Base-by-base conservation (phyloP, 345 rosid genomes). In the Acer yangbiense region DNA sequence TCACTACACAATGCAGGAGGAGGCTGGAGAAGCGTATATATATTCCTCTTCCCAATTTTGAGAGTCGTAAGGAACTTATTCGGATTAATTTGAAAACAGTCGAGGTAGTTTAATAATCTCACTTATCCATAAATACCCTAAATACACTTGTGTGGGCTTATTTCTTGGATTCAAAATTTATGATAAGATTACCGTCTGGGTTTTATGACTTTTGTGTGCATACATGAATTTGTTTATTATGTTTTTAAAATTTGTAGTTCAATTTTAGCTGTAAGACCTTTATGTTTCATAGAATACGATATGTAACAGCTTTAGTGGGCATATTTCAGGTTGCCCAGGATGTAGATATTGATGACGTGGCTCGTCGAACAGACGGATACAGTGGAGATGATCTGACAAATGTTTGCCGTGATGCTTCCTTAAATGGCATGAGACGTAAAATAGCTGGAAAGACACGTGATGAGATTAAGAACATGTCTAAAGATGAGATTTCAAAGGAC, bases 341-440 rank as follows among this genome's bases (percentile, higher is more conserved):
- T 80, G 99, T 97, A 21, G 76, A 97, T 78, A 90, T 93, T 4
- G 98, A 97, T 75, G 97, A 91, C 23, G 99, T 94, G 82, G 95
- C 99, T 72, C 88, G 89, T 65, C 86, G 90, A 80, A 91, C 98
- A 18, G 96, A 94, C 2, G 98, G 99, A 76, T 94, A 97, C 83
- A 97, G 99, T 87, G 98, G 99, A 82, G 99, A 97, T 60, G 99
- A 97, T 88, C 96, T 97, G 74, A 94, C 99, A 2, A 97, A 94
- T 58, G 97, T 96, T 73, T 96, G 99, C 65, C 90, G 99, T 16
- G 99, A 96, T 75, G 99, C 99, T 65, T 96, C 99, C 58, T 86
- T 97, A 88, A 94, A 97, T 68, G 98, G 99, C 58, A 97, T 97
- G 99, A 93, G 99, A 86, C 98, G 98, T 57, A 97, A 97, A 84